These are phyloP conservation scores for Salisapilia sapeloensis DNA, from an alignment of 352 stramenopile species.

Conservation along the genomic window DNA sequence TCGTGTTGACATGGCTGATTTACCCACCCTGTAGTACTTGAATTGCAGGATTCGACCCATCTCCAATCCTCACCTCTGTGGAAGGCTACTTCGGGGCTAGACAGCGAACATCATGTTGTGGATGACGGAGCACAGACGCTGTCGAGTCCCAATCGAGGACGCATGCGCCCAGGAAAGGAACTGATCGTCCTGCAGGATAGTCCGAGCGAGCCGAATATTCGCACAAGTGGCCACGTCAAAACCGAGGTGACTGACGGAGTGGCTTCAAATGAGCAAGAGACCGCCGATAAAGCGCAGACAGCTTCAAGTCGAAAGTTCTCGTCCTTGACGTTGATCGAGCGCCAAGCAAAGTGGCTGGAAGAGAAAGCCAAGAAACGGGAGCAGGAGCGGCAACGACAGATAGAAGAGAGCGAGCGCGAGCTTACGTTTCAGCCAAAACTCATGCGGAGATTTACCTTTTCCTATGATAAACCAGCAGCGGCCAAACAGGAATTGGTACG, in stretches of 20 bases:
- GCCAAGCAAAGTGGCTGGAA: constrained; percentile 55
- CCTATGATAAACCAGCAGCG: constrained; percentile 16
- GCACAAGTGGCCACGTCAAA: constrained; percentile 6
- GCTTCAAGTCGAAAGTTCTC: constrained; percentile 26
- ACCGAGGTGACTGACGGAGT: constrained; percentile 3
- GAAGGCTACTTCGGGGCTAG: constrained; percentile 22
- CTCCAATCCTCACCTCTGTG: too few relatives aligned
- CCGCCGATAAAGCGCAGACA: not conserved
- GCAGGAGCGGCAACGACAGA: constrained; percentile 34
- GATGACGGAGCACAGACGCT: constrained; percentile 3
- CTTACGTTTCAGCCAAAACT: constrained; percentile 75
- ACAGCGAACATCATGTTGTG: constrained; percentile 1
- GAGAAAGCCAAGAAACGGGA: constrained; percentile 70
- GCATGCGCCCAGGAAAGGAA: constrained; percentile 59
- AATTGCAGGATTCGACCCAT: constrained; percentile 60
- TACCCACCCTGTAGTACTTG: constrained; percentile 16
- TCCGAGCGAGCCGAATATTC: constrained; percentile 6
- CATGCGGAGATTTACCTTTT: constrained; percentile 40
- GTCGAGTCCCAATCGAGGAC: constrained; percentile 48
- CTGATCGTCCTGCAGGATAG: constrained; percentile 51
- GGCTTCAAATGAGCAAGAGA: constrained; percentile 1
- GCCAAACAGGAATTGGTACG: constrained; percentile 6
- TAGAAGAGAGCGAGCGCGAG: constrained; percentile 56
- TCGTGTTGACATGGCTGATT: not conserved
- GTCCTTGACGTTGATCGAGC: constrained; percentile 58